phyloP scores from a whole-genome alignment of 2,329 filamentous ascomycete genomes.

The Penicillium sp. region DNA sequence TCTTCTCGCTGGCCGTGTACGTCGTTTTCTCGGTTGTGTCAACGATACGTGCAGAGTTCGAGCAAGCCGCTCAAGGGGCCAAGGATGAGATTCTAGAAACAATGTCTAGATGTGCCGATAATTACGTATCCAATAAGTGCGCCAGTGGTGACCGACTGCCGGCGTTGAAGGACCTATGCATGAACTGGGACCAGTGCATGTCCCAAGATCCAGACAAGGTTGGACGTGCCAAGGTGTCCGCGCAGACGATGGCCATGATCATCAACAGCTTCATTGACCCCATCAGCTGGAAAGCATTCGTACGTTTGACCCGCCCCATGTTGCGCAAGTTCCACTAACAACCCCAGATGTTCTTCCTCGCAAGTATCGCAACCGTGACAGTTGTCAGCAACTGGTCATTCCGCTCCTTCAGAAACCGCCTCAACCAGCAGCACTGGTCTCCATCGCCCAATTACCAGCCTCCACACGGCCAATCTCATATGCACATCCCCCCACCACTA shows the following conservation, averaged over 20 bases:
- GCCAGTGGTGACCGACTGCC: constrained; percentile 61
- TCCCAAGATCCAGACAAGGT: constrained; percentile 71
- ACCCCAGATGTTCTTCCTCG: constrained; percentile 36
- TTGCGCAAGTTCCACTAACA: constrained; percentile 13
- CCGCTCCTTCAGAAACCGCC: constrained; percentile 45
- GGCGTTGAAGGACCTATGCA: constrained; percentile 66
- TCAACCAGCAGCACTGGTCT: constrained; percentile 28
- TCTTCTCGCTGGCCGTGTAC: constrained; percentile 52
- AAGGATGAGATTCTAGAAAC: constrained; percentile 65
- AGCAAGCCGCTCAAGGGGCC: constrained; percentile 63
- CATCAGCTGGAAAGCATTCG: constrained; percentile 78
- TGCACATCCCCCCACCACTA: constrained; percentile 22
- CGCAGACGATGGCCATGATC: constrained; percentile 83
- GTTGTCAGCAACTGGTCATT: constrained; percentile 58
- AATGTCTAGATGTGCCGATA: constrained; percentile 65
- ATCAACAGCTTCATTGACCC: constrained; percentile 90
- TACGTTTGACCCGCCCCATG: constrained; percentile 33
- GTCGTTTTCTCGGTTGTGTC: constrained; percentile 64
- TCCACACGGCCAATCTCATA: constrained; percentile 15
- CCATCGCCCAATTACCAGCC: constrained; percentile 20
- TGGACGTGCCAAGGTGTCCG: constrained; percentile 73
- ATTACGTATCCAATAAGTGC: constrained; percentile 75
- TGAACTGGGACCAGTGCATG: constrained; percentile 84
- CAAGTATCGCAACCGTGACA: constrained; percentile 46
- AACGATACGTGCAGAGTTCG: constrained; percentile 69